Percentiles rank a stretch among this genome's conserved stretches.
Evolutionary conservation across 257 asterid genomes (phyloP).

Genomic region (Nicotiana tomentosiformis): DNA sequence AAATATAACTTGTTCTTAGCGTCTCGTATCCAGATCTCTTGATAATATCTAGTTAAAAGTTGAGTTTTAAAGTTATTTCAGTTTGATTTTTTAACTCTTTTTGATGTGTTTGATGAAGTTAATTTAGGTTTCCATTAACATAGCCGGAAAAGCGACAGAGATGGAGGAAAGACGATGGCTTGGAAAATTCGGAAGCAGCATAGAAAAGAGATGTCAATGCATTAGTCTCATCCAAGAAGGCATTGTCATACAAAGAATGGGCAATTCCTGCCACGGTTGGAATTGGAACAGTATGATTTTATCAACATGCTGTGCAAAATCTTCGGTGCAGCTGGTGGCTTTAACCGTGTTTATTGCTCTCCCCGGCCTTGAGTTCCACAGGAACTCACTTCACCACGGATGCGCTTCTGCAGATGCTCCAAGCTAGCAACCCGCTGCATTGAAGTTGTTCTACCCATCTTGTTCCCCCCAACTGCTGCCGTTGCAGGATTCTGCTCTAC

Average conservation of each 20-base stretch:
- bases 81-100: neutral
- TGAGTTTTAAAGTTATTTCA: neutral
- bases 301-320: neutral
- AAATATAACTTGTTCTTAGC: neutral
- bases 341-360: constrained; percentile 7
- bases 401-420: constrained; percentile 90
- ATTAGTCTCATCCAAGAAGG: neutral
- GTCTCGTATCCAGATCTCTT: neutral
- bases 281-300: neutral
- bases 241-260: constrained; percentile 13
- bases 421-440: constrained; percentile 90
- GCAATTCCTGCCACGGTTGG: neutral
- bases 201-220: neutral
- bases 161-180: neutral
- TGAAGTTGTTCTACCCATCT: constrained; percentile 54
- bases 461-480: constrained; percentile 25
- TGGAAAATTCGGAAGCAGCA: neutral
- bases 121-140: neutral
- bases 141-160: neutral
- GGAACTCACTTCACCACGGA: constrained; percentile 47
- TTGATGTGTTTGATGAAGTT: neutral
- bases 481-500: constrained; percentile 26
- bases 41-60: neutral
- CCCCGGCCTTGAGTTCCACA: constrained; percentile 30
- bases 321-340: neutral